Conservation (phyloP, 179 eudicot genomes). For the Silene vulgaris region DNA sequence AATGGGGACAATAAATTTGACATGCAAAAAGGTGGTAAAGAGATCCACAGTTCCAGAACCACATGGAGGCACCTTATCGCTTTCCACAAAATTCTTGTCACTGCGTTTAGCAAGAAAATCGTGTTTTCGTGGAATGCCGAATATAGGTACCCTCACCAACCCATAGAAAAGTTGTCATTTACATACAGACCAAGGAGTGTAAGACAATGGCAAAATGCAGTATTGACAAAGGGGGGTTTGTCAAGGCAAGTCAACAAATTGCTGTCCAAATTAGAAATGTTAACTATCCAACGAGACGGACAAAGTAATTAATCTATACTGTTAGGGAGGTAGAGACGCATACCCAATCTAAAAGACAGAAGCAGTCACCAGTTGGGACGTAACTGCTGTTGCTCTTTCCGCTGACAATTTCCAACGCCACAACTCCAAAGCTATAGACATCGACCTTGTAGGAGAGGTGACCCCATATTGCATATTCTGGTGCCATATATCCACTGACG, state of each 20-base stretch:
- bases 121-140: background rate
- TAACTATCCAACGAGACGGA: background rate
- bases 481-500: conserved; percentile 37
- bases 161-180: background rate
- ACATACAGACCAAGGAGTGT: background rate
- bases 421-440: conserved; percentile 33
- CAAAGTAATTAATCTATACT: background rate
- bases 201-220: background rate
- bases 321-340: background rate
- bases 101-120: background rate
- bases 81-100: background rate
- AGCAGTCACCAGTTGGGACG: conserved; percentile 29
- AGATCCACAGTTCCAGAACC: too few relatives aligned
- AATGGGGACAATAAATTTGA: too few relatives aligned
- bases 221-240: background rate
- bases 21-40: too few relatives aligned
- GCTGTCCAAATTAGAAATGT: background rate
- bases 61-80: too few relatives aligned
- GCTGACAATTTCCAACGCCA: conserved; percentile 32
- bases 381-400: conserved; percentile 33
- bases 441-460: conserved; percentile 35
- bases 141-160: background rate
- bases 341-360: conserved; percentile 38
- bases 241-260: background rate
- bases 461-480: conserved; percentile 40